phyloP scores from a whole-genome alignment of 345 rosid species.

The Nasturtium officinale region DNA sequence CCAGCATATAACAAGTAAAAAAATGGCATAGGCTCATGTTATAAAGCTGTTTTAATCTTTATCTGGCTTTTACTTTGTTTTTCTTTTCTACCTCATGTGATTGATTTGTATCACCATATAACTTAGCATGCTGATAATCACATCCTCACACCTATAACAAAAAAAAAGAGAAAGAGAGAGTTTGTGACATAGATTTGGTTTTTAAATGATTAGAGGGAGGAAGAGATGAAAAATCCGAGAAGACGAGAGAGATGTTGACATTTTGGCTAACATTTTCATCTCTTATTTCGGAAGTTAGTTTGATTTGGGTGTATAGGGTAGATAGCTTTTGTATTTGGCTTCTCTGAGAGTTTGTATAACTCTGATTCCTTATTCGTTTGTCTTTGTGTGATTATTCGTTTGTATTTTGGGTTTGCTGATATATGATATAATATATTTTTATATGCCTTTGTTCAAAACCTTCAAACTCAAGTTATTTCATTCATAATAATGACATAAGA shows the following conservation, averaged over 20 bases:
- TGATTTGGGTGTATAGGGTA: slow-evolving; percentile 39
- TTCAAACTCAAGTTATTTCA: background rate
- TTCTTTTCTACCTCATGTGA: slow-evolving; percentile 10
- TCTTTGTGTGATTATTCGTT: slow-evolving; percentile 38
- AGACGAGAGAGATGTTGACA: slow-evolving; percentile 29
- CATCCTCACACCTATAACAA: slow-evolving; percentile 31
- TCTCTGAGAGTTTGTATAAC: slow-evolving; percentile 24
- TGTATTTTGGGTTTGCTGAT: slow-evolving; percentile 28
- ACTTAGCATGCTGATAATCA: slow-evolving; percentile 35
- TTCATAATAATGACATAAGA: background rate
- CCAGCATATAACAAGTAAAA: slow-evolving; percentile 27
- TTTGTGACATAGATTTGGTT: slow-evolving; percentile 31
- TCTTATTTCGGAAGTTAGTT: slow-evolving; percentile 21
- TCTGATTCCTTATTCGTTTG: slow-evolving; percentile 35
- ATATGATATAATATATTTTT: slow-evolving; percentile 12
- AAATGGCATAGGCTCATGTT: slow-evolving; percentile 18
- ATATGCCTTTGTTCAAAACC: background rate
- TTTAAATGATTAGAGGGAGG: slow-evolving; percentile 29
- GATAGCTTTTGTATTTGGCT: slow-evolving; percentile 30
- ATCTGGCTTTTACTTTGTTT: slow-evolving; percentile 28
- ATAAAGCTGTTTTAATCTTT: slow-evolving; percentile 32
- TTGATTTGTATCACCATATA: slow-evolving; percentile 39
- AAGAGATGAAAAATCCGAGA: slow-evolving; percentile 27
- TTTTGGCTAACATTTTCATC: slow-evolving; percentile 36
- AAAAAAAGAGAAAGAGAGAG: background rate